Percentiles rank a stretch among this genome's conserved stretches.
Evolutionary conservation across 1,284 basidiomycete genomes (phyloP).

Genomic region (Ustanciosporium gigantosporum): DNA sequence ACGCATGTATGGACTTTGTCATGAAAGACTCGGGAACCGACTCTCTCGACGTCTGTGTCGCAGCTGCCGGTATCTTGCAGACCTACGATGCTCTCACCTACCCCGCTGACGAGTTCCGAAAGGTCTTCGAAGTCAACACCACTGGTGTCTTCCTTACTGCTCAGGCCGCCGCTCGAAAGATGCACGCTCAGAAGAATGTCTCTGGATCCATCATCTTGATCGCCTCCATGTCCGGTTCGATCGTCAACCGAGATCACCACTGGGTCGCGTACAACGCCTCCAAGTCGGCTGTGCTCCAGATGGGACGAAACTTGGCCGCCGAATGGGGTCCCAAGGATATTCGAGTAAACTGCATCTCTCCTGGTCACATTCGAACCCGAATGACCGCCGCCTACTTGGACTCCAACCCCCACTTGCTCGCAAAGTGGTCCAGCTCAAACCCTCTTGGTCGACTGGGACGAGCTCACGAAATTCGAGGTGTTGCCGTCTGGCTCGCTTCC

Average conservation of each 20-base stretch:
- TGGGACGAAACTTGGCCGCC: conserved; percentile 80
- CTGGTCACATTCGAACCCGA: conserved; percentile 64
- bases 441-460: conserved; percentile 76
- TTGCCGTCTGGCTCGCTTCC: conserved; percentile 76
- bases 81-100: conserved; percentile 71
- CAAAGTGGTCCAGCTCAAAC: conserved; percentile 75
- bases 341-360: conserved; percentile 58
- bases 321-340: conserved; percentile 75
- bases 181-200: conserved; percentile 70
- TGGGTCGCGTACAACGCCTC: conserved; percentile 80
- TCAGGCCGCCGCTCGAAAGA: conserved; percentile 76
- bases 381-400: conserved; percentile 80
- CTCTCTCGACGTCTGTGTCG: conserved; percentile 74
- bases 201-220: conserved; percentile 79
- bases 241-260: conserved; percentile 73
- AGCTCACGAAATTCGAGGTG: conserved; percentile 77
- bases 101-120: conserved; percentile 71
- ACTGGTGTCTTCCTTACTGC: conserved; percentile 77
- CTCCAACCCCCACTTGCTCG: conserved; percentile 70
- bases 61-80: conserved; percentile 76
- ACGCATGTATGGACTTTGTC: conserved; percentile 58
- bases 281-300: conserved; percentile 79
- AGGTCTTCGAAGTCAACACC: conserved; percentile 72
- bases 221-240: conserved; percentile 82
- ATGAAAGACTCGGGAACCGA: conserved; percentile 60